phyloP scores from a whole-genome alignment of 2,329 filamentous ascomycete genomes.

The Paraphaeosphaeria sporulosa region DNA sequence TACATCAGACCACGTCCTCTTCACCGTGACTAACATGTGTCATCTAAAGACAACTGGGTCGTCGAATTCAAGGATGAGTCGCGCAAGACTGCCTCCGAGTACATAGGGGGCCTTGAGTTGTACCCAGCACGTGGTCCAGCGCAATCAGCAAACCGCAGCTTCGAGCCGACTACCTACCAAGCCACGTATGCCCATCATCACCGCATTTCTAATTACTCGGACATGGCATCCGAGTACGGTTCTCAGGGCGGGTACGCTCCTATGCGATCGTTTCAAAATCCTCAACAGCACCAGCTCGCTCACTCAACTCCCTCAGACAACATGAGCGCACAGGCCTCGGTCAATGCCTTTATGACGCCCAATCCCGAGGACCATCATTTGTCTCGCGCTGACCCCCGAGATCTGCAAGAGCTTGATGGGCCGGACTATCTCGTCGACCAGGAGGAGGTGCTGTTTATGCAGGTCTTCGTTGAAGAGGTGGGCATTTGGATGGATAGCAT shows the following conservation, averaged over 20 bases:
- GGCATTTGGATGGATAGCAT: constrained; percentile 94
- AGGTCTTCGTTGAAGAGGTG: constrained; percentile 89
- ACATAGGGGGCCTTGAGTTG: constrained; percentile 76
- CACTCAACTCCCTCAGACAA: constrained; percentile 47
- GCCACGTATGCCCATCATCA: constrained; percentile 18
- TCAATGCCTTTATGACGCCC: constrained; percentile 56
- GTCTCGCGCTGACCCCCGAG: not conserved
- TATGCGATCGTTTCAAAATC: constrained; percentile 6
- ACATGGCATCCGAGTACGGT: constrained; percentile 14
- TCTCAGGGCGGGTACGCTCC: constrained; percentile 13
- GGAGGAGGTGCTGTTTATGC: constrained; percentile 88
- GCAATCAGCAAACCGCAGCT: constrained; percentile 2
- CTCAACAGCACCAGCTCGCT: constrained; percentile 17
- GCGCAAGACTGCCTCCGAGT: constrained; percentile 87
- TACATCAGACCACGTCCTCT: not conserved
- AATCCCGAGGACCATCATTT: constrained; percentile 34
- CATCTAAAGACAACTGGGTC: constrained; percentile 63
- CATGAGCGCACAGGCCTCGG: constrained; percentile 59
- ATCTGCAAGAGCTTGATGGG: constrained; percentile 30
- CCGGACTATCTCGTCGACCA: constrained; percentile 72
- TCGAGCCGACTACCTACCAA: constrained; percentile 15
- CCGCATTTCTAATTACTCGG: constrained; percentile 19
- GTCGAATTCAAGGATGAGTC: constrained; percentile 90
- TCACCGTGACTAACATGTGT: constrained; percentile 42
- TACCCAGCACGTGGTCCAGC: constrained; percentile 63